Percentiles rank a stretch among this genome's conserved stretches.
Conservation (phyloP, 2,329 filamentous ascomycete species). For the Arthrobotrys megalospora region DNA sequence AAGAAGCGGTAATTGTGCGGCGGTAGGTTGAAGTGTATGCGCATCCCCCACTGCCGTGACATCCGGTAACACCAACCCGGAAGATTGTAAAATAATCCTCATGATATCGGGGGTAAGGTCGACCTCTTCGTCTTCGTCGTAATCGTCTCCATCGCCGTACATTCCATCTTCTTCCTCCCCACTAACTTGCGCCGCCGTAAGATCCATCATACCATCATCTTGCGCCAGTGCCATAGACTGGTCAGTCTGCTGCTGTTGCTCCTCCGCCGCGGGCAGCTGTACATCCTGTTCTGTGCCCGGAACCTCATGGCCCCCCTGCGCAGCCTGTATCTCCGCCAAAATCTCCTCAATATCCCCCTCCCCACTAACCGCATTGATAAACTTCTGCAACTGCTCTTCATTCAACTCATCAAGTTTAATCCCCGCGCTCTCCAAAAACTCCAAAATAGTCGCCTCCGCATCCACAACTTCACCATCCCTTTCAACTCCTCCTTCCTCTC, state of each 20-base stretch:
- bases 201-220: slow-evolving; percentile 27
- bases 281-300: neutral
- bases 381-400: slow-evolving; percentile 56
- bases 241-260: slow-evolving; percentile 6
- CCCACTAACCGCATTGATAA: slow-evolving; percentile 56
- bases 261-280: neutral
- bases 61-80: slow-evolving; percentile 10
- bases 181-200: slow-evolving; percentile 4
- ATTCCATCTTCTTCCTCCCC: slow-evolving; percentile 46
- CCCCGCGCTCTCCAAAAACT: slow-evolving; percentile 46
- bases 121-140: slow-evolving; percentile 49
- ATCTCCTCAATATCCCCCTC: slow-evolving; percentile 49
- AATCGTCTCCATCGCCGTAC: slow-evolving; percentile 48
- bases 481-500: neutral
- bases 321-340: slow-evolving; percentile 34
- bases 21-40: slow-evolving; percentile 27
- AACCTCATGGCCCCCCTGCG: slow-evolving; percentile 14
- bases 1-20: neutral
- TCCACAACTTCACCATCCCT: neutral
- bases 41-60: neutral
- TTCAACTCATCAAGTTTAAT: slow-evolving; percentile 54
- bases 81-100: slow-evolving; percentile 49
- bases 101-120: slow-evolving; percentile 55
- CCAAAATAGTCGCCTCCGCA: slow-evolving; percentile 29
- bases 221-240: neutral